Percentiles rank a stretch among this genome's conserved stretches.
Conservation (phyloP, 306 rosid species). For the Cicer cuneatum region DNA sequence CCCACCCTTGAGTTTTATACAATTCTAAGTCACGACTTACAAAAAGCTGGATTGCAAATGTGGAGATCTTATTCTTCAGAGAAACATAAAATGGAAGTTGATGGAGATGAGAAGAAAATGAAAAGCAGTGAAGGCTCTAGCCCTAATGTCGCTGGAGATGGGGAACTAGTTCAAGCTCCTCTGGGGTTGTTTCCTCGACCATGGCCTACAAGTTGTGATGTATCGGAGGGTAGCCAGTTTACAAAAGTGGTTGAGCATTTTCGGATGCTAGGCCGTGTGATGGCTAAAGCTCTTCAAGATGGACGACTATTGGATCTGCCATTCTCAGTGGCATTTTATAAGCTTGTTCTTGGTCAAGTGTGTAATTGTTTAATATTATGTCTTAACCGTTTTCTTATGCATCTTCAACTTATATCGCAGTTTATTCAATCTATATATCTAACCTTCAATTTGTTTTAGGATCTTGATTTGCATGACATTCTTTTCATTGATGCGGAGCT, state of each 20-base stretch:
- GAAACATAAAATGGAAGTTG: conserved; percentile 64
- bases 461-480: conserved; percentile 95
- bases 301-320: conserved; percentile 95
- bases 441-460: conserved; percentile 56
- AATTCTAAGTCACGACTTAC: conserved; percentile 93
- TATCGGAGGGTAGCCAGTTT: conserved; percentile 77
- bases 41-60: conserved; percentile 79
- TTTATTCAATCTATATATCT: conserved; percentile 24
- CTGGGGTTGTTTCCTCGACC: conserved; percentile 96
- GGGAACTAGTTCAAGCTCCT: conserved; percentile 75
- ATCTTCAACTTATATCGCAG: neutral
- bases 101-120: conserved; percentile 60
- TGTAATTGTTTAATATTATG: conserved; percentile 38
- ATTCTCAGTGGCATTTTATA: conserved; percentile 84
- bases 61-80: conserved; percentile 76
- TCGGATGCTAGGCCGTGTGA: conserved; percentile 85
- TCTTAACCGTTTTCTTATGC: conserved; percentile 11
- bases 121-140: conserved; percentile 49
- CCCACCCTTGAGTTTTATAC: conserved; percentile 99
- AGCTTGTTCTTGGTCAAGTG: conserved; percentile 92
- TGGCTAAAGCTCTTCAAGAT: conserved; percentile 99
- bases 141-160: conserved; percentile 48
- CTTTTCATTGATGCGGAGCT: conserved; percentile 84
- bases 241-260: conserved; percentile 79
- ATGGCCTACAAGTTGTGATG: conserved; percentile 77